Percentiles rank a stretch among this genome's conserved stretches.
These are phyloP conservation scores for Globisporangium canariense DNA, from an alignment of 352 stramenopile species.

Conservation along the genomic window DNA sequence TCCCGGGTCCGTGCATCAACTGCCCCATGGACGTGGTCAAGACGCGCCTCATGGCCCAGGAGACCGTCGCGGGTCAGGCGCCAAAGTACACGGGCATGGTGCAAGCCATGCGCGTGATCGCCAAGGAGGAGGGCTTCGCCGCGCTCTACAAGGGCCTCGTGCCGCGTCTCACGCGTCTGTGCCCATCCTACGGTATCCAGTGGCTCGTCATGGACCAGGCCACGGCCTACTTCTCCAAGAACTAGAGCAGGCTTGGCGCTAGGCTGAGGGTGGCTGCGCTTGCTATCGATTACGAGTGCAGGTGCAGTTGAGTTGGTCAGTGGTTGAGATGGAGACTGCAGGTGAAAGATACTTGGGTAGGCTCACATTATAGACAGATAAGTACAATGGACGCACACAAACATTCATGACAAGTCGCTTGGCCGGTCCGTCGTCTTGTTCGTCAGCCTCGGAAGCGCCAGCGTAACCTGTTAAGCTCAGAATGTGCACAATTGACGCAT, in stretches of 20 bases:
- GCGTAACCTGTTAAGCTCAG: too few species aligned
- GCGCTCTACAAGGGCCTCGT: slow-evolving; percentile 98
- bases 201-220: slow-evolving; percentile 87
- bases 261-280: not conserved
- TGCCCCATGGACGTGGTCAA: slow-evolving; percentile 96
- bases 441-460: too few species aligned
- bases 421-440: too few species aligned
- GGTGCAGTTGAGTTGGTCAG: not conserved
- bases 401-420: not conserved
- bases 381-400: slow-evolving; percentile 1
- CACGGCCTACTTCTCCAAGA: slow-evolving; percentile 65
- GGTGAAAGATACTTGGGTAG: too few species aligned
- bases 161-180: slow-evolving; percentile 91
- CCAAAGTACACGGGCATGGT: slow-evolving; percentile 94
- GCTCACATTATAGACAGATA: slow-evolving; percentile 10
- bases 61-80: slow-evolving; percentile 76
- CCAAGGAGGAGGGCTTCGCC: slow-evolving; percentile 91
- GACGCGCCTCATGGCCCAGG: slow-evolving; percentile 92
- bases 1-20: slow-evolving; percentile 87
- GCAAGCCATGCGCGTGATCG: slow-evolving; percentile 90
- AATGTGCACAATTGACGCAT: too few species aligned
- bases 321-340: too few species aligned
- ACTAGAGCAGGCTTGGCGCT: slow-evolving; percentile 10
- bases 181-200: slow-evolving; percentile 84
- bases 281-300: not conserved